Conservation (phyloP, 2,329 filamentous ascomycete genomes). For the Pyrenophora tritici-repentis region DNA sequence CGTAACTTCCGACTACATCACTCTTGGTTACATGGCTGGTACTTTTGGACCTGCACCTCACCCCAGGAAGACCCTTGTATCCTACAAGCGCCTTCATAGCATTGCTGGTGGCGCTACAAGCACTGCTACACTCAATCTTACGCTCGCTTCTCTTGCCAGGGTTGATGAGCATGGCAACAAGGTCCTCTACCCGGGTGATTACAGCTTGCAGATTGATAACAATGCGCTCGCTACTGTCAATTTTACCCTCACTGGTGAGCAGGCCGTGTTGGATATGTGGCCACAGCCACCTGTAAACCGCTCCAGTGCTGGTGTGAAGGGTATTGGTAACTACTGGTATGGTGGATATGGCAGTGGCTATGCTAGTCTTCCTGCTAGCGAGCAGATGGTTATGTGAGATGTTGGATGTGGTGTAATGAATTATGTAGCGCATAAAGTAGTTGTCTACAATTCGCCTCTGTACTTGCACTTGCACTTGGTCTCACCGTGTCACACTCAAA, state of each 20-base stretch:
- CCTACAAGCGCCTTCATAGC: constrained; percentile 54
- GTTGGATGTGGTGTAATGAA: no score
- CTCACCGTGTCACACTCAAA: no score
- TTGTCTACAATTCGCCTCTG: no score
- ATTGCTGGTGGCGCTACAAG: constrained; percentile 45
- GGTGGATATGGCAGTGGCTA: constrained; percentile 21
- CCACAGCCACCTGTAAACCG: constrained; percentile 33
- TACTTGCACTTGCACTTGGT: no score
- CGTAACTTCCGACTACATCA: constrained; percentile 58
- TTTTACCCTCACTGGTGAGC: constrained; percentile 32
- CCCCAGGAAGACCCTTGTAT: constrained; percentile 59
- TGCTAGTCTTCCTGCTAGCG: not conserved
- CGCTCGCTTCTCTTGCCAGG: constrained; percentile 56
- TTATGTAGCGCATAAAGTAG: not conserved
- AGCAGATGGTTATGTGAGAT: not conserved
- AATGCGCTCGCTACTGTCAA: constrained; percentile 19
- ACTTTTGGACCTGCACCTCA: constrained; percentile 57
- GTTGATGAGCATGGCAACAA: constrained; percentile 58
- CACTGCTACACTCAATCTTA: constrained; percentile 51
- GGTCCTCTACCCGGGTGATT: constrained; percentile 61
- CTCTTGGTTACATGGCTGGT: constrained; percentile 57
- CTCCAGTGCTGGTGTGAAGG: constrained; percentile 23
- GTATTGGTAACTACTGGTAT: constrained; percentile 28
- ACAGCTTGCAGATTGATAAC: constrained; percentile 42
- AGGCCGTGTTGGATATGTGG: constrained; percentile 35